Evolutionary conservation across 768 basidiomycete species (phyloP).

Genomic region (Russula ochroleuca): DNA sequence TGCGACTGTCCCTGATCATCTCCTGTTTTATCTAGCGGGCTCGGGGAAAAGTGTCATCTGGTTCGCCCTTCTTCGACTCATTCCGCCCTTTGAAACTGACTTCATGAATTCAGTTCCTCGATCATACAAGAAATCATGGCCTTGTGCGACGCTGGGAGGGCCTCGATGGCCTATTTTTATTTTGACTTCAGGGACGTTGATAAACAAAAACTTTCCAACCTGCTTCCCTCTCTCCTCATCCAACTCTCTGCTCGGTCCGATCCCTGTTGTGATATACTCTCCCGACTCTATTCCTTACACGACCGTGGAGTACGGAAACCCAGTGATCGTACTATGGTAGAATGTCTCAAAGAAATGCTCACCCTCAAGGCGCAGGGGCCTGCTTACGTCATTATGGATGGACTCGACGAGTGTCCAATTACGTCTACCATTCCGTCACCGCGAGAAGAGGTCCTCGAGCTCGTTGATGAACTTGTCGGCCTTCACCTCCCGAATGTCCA

Average conservation of each 20-base stretch:
- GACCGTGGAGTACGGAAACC: not conserved
- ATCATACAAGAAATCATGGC: slow-evolving; percentile 5
- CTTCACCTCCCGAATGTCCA: not conserved
- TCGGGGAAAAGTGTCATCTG: slow-evolving; percentile 11
- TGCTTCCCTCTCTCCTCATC: slow-evolving; percentile 12
- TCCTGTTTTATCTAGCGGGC: not conserved
- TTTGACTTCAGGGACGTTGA: slow-evolving; percentile 8
- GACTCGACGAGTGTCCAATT: slow-evolving; percentile 10
- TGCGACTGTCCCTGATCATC: not conserved
- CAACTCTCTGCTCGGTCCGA: slow-evolving; percentile 1
- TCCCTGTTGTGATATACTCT: not conserved
- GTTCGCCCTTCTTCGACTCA: not conserved
- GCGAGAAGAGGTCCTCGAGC: slow-evolving; percentile 1
- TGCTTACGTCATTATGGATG: slow-evolving; percentile 14
- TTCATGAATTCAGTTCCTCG: not conserved
- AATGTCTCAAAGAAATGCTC: slow-evolving; percentile 14
- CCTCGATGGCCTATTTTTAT: slow-evolving; percentile 9
- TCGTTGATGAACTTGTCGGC: slow-evolving; percentile 3
- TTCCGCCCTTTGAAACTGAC: not conserved
- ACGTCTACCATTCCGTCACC: slow-evolving; percentile 2
- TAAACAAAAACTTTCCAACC: slow-evolving; percentile 4
- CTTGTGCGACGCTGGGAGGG: not conserved
- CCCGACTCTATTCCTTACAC: not conserved
- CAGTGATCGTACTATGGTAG: not conserved
- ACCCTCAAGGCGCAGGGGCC: not conserved